These are phyloP conservation scores for Penicillium bovifimosum DNA, from an alignment of 495 filamentous ascomycete species.

Conservation along the genomic window DNA sequence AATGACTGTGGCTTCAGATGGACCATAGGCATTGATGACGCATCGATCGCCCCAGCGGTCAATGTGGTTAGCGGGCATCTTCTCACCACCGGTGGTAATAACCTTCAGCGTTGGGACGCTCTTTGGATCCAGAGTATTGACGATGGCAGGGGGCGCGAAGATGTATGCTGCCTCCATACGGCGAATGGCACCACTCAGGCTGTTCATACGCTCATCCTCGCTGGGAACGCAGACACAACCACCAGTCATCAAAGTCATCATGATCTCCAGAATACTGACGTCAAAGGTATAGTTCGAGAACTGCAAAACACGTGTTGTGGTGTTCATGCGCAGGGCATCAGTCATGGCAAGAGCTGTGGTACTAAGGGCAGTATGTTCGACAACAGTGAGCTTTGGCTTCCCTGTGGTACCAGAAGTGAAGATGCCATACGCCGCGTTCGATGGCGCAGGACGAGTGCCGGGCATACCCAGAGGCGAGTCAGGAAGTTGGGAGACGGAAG, in stretches of 20 bases:
- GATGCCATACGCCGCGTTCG: constrained; percentile 43
- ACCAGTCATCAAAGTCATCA: constrained; percentile 57
- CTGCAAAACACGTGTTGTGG: constrained; percentile 56
- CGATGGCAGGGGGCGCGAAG: constrained; percentile 41
- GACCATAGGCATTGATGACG: constrained; percentile 52
- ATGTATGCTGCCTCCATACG: constrained; percentile 39
- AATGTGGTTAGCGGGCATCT: constrained; percentile 42
- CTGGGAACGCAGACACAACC: constrained; percentile 63
- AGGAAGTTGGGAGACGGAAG: constrained; percentile 27
- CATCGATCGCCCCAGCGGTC: constrained; percentile 38
- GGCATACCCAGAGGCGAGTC: constrained; percentile 13
- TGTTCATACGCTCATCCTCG: constrained; percentile 48
- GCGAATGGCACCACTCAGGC: constrained; percentile 38
- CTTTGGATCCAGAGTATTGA: constrained; percentile 42
- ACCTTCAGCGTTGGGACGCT: constrained; percentile 44
- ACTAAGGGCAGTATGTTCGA: constrained; percentile 39
- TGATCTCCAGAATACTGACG: constrained; percentile 58
- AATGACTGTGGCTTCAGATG: constrained; percentile 48
- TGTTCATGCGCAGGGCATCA: constrained; percentile 40
- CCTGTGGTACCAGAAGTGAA: constrained; percentile 50
- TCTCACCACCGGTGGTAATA: constrained; percentile 52
- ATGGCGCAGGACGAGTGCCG: constrained; percentile 10
- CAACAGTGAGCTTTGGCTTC: constrained; percentile 44
- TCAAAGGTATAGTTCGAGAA: constrained; percentile 68
- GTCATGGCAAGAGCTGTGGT: constrained; percentile 29